phyloP scores from a whole-genome alignment of 345 rosid genomes.

The Populus ilicifolia region DNA sequence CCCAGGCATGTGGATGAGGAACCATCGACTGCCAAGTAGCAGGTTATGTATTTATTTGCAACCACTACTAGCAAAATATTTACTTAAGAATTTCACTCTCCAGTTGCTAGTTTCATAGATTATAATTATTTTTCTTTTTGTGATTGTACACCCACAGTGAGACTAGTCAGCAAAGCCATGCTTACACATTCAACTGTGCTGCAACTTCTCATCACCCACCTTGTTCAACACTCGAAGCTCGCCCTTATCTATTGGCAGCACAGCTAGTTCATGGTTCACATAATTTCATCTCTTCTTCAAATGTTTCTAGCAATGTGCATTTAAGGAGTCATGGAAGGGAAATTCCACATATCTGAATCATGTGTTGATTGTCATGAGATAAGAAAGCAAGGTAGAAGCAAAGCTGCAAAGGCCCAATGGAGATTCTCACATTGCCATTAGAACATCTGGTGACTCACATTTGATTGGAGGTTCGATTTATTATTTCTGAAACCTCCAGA shows the following conservation, averaged over 20 bases:
- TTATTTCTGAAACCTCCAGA: neutral
- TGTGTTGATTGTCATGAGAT: neutral
- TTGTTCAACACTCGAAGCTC: slow-evolving; percentile 16
- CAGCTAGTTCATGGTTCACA: slow-evolving; percentile 19
- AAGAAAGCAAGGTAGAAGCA: neutral
- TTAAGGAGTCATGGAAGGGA: slow-evolving; percentile 33
- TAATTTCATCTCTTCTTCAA: slow-evolving; percentile 27
- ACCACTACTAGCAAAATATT: neutral
- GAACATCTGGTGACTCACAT: neutral
- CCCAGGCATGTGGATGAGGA: slow-evolving; percentile 4
- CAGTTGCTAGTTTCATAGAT: neutral
- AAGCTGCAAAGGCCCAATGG: neutral
- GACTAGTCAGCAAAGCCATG: slow-evolving; percentile 7
- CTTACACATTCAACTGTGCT: slow-evolving; percentile 11
- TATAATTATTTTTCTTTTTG: neutral
- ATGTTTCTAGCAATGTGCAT: slow-evolving; percentile 18
- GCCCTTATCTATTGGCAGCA: neutral
- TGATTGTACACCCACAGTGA: slow-evolving; percentile 12
- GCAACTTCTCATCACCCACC: slow-evolving; percentile 18
- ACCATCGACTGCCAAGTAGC: slow-evolving; percentile 12
- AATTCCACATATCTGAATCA: slow-evolving; percentile 15
- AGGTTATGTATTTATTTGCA: slow-evolving; percentile 13
- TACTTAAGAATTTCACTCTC: neutral
- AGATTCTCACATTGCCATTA: neutral
- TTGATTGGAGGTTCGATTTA: neutral